A percentile compares a stretch with the other conserved stretches of the same genome.
Conservation (phyloP, 2,329 filamentous ascomycete species). For the Fusarium sp. region DNA sequence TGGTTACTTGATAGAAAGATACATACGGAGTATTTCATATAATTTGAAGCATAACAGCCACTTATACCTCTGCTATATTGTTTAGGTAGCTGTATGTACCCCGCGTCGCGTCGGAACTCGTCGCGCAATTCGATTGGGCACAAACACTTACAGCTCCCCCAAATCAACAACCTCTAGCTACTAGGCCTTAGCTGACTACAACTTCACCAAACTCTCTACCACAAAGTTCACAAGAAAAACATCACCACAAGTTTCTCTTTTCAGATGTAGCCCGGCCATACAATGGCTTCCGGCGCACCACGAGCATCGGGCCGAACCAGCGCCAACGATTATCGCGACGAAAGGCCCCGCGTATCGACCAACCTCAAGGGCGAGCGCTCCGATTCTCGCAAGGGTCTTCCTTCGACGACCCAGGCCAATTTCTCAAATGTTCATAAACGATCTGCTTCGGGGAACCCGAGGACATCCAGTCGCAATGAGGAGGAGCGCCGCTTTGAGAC, state of each 20-base stretch:
- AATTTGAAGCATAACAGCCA: neutral
- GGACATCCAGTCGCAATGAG: conserved; percentile 55
- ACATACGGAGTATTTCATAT: neutral
- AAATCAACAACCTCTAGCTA: conserved; percentile 17
- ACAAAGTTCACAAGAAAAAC: neutral
- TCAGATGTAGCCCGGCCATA: conserved; percentile 49
- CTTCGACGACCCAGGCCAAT: conserved; percentile 46
- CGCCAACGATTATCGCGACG: conserved; percentile 47
- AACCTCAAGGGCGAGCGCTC: conserved; percentile 44
- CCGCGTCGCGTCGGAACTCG: conserved; percentile 33
- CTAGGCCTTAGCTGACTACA: neutral
- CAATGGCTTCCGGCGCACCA: conserved; percentile 53
- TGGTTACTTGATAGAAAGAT: neutral
- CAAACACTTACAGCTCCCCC: conserved; percentile 36
- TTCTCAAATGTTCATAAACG: conserved; percentile 60
- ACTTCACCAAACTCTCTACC: neutral
- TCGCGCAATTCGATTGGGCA: conserved; percentile 42
- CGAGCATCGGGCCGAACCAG: conserved; percentile 56
- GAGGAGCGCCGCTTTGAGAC: conserved; percentile 58
- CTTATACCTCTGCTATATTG: neutral
- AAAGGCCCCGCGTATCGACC: conserved; percentile 49
- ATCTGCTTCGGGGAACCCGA: conserved; percentile 64
- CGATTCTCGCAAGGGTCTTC: conserved; percentile 50
- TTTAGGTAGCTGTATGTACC: conserved; percentile 18
- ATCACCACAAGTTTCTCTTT: neutral